A percentile compares a stretch with the other conserved stretches of the same genome.
Conservation (phyloP, 1,284 basidiomycete species). For the Malassezia restricta region DNA sequence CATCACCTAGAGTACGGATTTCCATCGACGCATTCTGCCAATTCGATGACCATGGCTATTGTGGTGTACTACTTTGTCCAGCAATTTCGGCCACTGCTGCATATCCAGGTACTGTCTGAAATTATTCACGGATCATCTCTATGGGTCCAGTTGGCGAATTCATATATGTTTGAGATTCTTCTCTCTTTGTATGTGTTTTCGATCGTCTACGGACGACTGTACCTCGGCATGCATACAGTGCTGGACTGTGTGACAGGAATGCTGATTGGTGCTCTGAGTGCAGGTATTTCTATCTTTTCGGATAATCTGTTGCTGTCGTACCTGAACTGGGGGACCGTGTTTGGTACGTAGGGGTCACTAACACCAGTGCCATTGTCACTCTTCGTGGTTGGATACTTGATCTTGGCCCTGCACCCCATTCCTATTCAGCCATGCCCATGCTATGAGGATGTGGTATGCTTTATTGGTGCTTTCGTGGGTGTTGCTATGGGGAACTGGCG, state of each 20-base stretch:
- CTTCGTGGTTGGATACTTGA: conserved; percentile 54
- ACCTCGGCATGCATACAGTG: conserved; percentile 50
- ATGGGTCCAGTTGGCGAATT: conserved; percentile 9
- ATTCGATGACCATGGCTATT: conserved; percentile 67
- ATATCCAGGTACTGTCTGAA: not conserved
- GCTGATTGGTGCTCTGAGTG: not conserved
- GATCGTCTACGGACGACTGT: conserved; percentile 76
- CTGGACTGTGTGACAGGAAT: conserved; percentile 44
- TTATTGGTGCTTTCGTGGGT: conserved; percentile 11
- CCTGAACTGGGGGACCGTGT: not conserved
- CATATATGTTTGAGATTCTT: conserved; percentile 23
- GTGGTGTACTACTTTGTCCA: conserved; percentile 35
- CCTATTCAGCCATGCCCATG: conserved; percentile 84
- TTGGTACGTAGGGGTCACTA: conserved; percentile 11
- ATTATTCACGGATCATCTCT: not conserved
- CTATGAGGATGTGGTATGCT: conserved; percentile 62
- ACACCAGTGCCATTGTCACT: conserved; percentile 59
- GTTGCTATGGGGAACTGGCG: conserved; percentile 13
- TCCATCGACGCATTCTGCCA: conserved; percentile 89
- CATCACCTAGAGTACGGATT: conserved; percentile 63
- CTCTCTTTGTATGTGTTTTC: conserved; percentile 50
- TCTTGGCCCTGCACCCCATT: conserved; percentile 71
- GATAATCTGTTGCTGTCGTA: not conserved
- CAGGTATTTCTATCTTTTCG: not conserved
- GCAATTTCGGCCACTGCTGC: not conserved